Conservation (phyloP, 768 basidiomycete species). For the Rhizopogon salebrosus region DNA sequence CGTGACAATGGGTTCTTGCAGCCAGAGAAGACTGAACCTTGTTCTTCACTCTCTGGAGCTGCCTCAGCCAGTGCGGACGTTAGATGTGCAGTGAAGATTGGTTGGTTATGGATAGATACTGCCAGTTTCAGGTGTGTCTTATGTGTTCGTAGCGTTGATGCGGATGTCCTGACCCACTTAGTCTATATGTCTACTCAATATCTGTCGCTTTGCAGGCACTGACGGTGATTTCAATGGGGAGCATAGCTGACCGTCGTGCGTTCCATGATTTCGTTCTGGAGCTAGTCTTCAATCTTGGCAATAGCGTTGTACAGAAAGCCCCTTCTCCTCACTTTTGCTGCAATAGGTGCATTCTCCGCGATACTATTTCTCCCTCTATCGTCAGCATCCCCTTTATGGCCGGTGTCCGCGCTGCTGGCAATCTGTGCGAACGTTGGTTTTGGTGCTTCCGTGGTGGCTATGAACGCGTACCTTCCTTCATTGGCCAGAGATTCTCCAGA, state of each 20-base stretch:
- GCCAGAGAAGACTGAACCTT: conserved; percentile 63
- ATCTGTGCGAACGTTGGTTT: conserved; percentile 82
- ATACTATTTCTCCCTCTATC: conserved; percentile 69
- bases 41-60: conserved; percentile 25
- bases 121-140: conserved; percentile 78
- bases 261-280: conserved; percentile 1
- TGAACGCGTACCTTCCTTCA: conserved; percentile 83
- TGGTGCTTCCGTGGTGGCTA: conserved; percentile 80
- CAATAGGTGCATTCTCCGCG: conserved; percentile 64
- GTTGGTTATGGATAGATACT: conserved; percentile 84
- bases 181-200: conserved; percentile 82
- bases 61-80: conserved; percentile 25
- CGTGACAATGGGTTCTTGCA: conserved; percentile 79
- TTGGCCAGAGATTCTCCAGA: conserved; percentile 65
- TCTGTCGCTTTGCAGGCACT: conserved; percentile 88
- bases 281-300: conserved; percentile 2
- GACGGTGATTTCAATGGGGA: conserved; percentile 93
- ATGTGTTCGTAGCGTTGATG: neutral
- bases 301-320: conserved; percentile 68
- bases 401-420: conserved; percentile 61
- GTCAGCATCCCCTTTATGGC: conserved; percentile 67
- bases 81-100: conserved; percentile 77
- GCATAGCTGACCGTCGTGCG: conserved; percentile 86
- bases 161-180: conserved; percentile 22
- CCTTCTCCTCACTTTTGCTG: conserved; percentile 71